These are phyloP conservation scores for Entophlyctis helioformis DNA, from an alignment of 192 early-diverging fungal genomes.

Conservation along the genomic window DNA sequence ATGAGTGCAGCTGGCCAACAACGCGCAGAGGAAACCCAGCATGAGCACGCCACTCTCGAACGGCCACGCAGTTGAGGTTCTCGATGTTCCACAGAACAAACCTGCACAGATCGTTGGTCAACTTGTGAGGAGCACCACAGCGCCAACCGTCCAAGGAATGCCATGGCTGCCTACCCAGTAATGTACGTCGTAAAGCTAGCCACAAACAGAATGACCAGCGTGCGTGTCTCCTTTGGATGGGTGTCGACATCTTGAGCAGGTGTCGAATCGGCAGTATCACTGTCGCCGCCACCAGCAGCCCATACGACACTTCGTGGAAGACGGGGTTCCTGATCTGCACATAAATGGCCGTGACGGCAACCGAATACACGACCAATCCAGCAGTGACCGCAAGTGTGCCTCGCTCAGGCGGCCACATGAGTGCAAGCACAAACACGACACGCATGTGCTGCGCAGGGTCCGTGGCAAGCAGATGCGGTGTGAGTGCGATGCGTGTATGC, in stretches of 20 bases:
- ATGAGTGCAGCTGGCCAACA: conserved; percentile 33
- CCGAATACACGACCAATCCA: conserved; percentile 1
- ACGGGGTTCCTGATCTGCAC: conserved; percentile 54
- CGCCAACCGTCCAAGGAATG: conserved; percentile 12
- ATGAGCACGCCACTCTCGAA: conserved; percentile 31
- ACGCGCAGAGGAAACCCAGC: conserved; percentile 37
- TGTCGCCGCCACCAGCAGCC: conserved; percentile 3
- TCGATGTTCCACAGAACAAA: conserved; percentile 73
- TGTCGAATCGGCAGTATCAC: conserved; percentile 11
- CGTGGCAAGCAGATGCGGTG: conserved; percentile 5
- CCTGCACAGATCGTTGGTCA: conserved; percentile 8
- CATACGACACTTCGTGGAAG: conserved; percentile 42
- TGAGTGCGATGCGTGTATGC: neutral
- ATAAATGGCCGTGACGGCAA: conserved; percentile 32
- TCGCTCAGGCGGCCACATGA: conserved; percentile 35
- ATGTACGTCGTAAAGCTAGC: conserved; percentile 16
- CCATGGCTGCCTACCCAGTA: conserved; percentile 3
- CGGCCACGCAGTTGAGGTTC: conserved; percentile 51
- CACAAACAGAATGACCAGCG: conserved; percentile 6
- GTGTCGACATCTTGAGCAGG: conserved; percentile 52
- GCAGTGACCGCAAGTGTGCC: too few species aligned
- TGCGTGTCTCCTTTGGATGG: conserved; percentile 40
- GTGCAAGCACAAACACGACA: conserved; percentile 9
- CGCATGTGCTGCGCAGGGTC: conserved; percentile 3
- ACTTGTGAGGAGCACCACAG: conserved; percentile 10